Conservation (phyloP, 768 basidiomycete species). For the Pisolithus marmoratus region DNA sequence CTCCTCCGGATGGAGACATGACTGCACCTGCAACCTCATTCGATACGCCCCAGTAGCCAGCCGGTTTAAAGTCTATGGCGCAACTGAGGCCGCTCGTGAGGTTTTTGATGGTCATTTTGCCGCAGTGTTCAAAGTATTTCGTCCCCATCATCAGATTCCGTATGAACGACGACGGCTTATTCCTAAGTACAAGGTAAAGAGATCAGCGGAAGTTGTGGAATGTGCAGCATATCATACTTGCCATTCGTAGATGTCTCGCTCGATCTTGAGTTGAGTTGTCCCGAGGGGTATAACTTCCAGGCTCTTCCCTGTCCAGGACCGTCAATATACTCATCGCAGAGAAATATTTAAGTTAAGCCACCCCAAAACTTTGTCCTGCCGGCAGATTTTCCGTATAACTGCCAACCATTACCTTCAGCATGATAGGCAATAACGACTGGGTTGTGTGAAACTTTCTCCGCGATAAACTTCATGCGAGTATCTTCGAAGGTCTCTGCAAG, state of each 20-base stretch:
- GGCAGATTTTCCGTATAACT: constrained; percentile 66
- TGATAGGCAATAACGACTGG: constrained; percentile 83
- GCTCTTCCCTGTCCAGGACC: constrained; percentile 60
- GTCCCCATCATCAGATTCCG: constrained; percentile 86
- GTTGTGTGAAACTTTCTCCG: constrained; percentile 84
- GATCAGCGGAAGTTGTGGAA: constrained; percentile 1
- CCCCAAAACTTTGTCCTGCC: constrained; percentile 92
- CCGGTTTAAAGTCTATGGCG: constrained; percentile 80
- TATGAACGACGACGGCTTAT: constrained; percentile 83
- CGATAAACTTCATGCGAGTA: constrained; percentile 70
- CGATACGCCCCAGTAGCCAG: constrained; percentile 75
- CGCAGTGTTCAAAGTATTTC: constrained; percentile 84
- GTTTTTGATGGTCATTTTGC: constrained; percentile 73
- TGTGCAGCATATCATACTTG: constrained; percentile 24
- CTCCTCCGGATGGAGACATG: constrained; percentile 45
- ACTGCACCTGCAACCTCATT: constrained; percentile 68
- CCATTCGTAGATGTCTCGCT: constrained; percentile 68
- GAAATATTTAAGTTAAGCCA: constrained; percentile 31
- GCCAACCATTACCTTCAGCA: constrained; percentile 76
- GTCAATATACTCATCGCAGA: constrained; percentile 15
- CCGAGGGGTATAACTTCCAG: constrained; percentile 83
- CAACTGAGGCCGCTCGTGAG: constrained; percentile 49
- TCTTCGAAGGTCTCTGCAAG: constrained; percentile 88
- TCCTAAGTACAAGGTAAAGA: constrained; percentile 40
- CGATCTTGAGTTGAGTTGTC: constrained; percentile 59